A percentile compares a stretch with the other conserved stretches of the same genome.
Evolutionary conservation across 1,139 yeast species (phyloP).

Genomic region (Blastobotrys niveus): DNA sequence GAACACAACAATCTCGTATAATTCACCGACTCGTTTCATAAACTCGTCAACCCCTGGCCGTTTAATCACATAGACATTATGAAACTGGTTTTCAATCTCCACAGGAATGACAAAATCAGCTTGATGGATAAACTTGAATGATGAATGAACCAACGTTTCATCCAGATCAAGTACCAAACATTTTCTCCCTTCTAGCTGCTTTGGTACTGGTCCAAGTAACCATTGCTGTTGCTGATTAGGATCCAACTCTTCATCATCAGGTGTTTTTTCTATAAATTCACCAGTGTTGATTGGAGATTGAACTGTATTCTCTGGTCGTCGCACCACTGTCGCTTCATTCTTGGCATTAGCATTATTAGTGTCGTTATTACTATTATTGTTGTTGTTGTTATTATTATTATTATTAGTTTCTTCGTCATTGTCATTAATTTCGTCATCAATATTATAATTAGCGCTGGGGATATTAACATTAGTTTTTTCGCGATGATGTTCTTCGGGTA

Average conservation of each 20-base stretch:
- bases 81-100: slow-evolving; percentile 82
- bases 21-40: slow-evolving; percentile 70
- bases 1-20: slow-evolving; percentile 92
- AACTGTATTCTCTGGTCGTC: slow-evolving; percentile 8
- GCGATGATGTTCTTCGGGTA: too few relatives aligned
- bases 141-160: slow-evolving; percentile 93
- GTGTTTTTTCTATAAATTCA: slow-evolving; percentile 4
- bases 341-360: background rate
- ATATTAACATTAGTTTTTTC: too few relatives aligned
- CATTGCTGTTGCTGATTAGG: slow-evolving; percentile 27
- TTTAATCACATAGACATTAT: slow-evolving; percentile 91
- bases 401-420: background rate
- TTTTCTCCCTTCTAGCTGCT: slow-evolving; percentile 51
- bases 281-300: slow-evolving; percentile 7
- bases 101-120: slow-evolving; percentile 96
- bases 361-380: background rate
- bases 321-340: slow-evolving; percentile 14
- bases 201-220: slow-evolving; percentile 54
- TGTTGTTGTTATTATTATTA: too few relatives aligned
- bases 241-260: slow-evolving; percentile 3
- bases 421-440: slow-evolving; percentile 1
- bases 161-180: slow-evolving; percentile 89
- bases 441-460: background rate
- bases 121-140: slow-evolving; percentile 82
- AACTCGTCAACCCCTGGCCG: slow-evolving; percentile 98